Percentiles rank a stretch among this genome's conserved stretches.
Evolutionary conservation across 495 filamentous ascomycete genomes (phyloP).

Genomic region (Lasiosphaeria hispida): DNA sequence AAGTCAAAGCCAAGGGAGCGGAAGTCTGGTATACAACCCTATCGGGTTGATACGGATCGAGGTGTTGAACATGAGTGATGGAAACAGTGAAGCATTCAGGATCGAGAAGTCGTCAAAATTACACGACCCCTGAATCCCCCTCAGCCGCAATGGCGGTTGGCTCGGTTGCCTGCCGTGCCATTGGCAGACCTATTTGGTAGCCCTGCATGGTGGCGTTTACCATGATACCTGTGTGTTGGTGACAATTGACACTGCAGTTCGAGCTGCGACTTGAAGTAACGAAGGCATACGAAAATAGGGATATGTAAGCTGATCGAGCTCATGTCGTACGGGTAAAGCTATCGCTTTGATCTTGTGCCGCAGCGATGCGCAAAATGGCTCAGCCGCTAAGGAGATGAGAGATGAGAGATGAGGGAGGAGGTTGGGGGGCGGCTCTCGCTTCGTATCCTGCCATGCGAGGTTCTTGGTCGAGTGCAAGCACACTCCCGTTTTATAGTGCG

Average conservation of each 20-base stretch:
- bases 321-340: no score
- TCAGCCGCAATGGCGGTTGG: background rate
- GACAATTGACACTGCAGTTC: background rate
- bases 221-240: background rate
- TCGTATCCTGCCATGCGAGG: no score
- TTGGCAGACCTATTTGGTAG: background rate
- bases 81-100: background rate
- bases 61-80: background rate
- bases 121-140: background rate
- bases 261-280: background rate
- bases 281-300: background rate
- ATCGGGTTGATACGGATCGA: no score
- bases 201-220: background rate
- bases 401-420: background rate
- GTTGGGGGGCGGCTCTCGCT: no score
- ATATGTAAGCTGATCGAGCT: background rate
- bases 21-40: background rate
- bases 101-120: no score
- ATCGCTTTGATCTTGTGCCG: no score
- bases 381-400: background rate
- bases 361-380: background rate
- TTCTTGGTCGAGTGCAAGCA: no score
- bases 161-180: no score
- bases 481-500: no score
- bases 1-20: background rate